Conservation (phyloP, 1,284 basidiomycete species). For the Serendipita sp. region DNA sequence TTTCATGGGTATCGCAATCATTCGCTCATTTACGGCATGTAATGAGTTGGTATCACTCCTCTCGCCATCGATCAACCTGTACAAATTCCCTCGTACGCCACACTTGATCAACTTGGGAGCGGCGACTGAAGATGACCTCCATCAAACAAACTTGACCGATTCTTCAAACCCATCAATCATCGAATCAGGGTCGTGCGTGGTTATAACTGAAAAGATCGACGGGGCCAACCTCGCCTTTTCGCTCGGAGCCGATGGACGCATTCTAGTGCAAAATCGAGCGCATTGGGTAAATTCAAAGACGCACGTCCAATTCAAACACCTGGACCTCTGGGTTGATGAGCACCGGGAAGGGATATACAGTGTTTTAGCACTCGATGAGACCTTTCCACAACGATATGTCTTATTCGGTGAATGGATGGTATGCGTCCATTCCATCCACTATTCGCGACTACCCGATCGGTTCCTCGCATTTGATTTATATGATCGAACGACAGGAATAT, state of each 20-base stretch:
- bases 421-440: slow-evolving; percentile 45
- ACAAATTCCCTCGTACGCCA: slow-evolving; percentile 47
- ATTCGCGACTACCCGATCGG: slow-evolving; percentile 34
- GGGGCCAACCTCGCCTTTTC: slow-evolving; percentile 55
- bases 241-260: slow-evolving; percentile 31
- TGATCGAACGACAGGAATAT: slow-evolving; percentile 33
- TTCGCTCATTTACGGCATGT: slow-evolving; percentile 37
- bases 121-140: slow-evolving; percentile 36
- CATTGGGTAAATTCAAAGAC: slow-evolving; percentile 40
- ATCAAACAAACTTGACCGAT: slow-evolving; percentile 14
- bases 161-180: slow-evolving; percentile 1
- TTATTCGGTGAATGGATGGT: slow-evolving; percentile 52
- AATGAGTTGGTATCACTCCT: slow-evolving; percentile 32
- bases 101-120: slow-evolving; percentile 45
- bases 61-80: slow-evolving; percentile 29
- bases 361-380: slow-evolving; percentile 34
- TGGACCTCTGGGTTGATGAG: slow-evolving; percentile 36
- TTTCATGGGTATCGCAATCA: slow-evolving; percentile 32
- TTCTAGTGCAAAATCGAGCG: slow-evolving; percentile 48
- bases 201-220: slow-evolving; percentile 51
- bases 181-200: slow-evolving; percentile 20
- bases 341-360: slow-evolving; percentile 31
- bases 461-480: slow-evolving; percentile 49
- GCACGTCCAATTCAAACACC: slow-evolving; percentile 45
- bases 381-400: slow-evolving; percentile 41